Base-by-base conservation (phyloP, 108 stramenopile species). In the Cylindrotheca fusiformis region DNA sequence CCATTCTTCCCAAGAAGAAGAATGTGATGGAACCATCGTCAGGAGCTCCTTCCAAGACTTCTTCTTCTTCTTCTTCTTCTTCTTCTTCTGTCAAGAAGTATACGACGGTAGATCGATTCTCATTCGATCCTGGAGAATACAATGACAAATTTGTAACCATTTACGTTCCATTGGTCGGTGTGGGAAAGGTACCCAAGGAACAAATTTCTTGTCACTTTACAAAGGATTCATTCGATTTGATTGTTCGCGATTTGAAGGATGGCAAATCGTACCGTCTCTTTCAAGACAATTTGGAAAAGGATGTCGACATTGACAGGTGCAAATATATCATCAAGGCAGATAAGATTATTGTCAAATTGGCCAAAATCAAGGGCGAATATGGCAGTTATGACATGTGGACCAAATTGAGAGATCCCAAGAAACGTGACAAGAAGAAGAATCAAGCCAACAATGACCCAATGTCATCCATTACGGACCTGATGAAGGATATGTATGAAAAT, bases 401-500 rank as follows among this genome's bases (percentile, higher is more conserved):
- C 36, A 75, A 87, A 53, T 67, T 96, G 46, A 83, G 85, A 2
- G 83, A 87, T 56, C 95, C 95, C 61, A 94, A 93, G 60, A 73
- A 69, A 68, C 77, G 78, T 54, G 48, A 55, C 0, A 59, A 71
- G 30, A 80, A 68, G 28, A 57, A 36, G 4, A 30, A 62, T 0
- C 46, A 25, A 2, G 72, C 74, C 55, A 68, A 72, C 32, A 60
- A 58, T 17, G 80, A 97, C 72, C 94, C 95, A 2, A 19, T 65
- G 6, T 77, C 84, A 12, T 77, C 86, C 18, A 87, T 96, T 63
- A 98, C 96, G 91, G 93, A 94, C 48, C 62, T 98, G 86, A 98
- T 98, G 97, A 96, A 96, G 72, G 87, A 98, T 48, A 94, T 98
- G 95, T 98, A 98, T 67, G 94, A 97, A 18, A 71, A 69, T 36